Base-by-base conservation (phyloP, 345 rosid genomes). In the Populus pruinosa region DNA sequence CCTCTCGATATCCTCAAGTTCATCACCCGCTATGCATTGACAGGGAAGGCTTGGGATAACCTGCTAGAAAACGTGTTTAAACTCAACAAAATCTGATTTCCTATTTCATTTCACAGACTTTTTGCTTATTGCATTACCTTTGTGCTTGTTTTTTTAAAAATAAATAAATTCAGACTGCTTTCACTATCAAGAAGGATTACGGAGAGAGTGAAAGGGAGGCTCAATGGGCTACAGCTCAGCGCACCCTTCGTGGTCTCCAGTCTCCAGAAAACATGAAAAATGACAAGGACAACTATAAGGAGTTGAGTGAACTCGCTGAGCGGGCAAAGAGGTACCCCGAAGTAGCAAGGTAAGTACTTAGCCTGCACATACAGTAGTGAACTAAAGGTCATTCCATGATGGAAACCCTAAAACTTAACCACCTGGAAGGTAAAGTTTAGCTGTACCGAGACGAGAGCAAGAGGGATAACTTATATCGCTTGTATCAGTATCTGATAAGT, bases 191-290 rank as follows among this genome's bases (percentile, higher is more conserved):
- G 88, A 91, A 91, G 87, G 94, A 94, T 67, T 92, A 88, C 44
- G 98, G 97, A 25, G 91, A 86, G 59, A 97, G 89, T 76, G 98
- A 91, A 76, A 89, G 97, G 66, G 98, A 94, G 72, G 98, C 97
- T 70, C 98, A 94, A 69, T 94, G 98, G 98, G 98, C 96, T 44
- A 86, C 76, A 36, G 91, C 91, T 11, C 98, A 92, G 72, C 89
- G 98, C 81, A 92, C 97, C 56, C 80, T 89, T 76, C 96, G 92
- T 25, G 98, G 98, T 14, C 93, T 91, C 72, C 97, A 90, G 20
- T 90, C 90, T 14, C 88, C 90, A 2, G 96, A 88, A 78, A 71
- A 89, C 47, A 77, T 88, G 70, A 84, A 88, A 82, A 70, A 75
- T 14, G 94, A 94, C 73, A 89, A 86, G 86, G 87, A 73, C 79